Evolutionary conservation across 2,329 filamentous ascomycete genomes (phyloP).

Genomic region (Nakataea oryzae): DNA sequence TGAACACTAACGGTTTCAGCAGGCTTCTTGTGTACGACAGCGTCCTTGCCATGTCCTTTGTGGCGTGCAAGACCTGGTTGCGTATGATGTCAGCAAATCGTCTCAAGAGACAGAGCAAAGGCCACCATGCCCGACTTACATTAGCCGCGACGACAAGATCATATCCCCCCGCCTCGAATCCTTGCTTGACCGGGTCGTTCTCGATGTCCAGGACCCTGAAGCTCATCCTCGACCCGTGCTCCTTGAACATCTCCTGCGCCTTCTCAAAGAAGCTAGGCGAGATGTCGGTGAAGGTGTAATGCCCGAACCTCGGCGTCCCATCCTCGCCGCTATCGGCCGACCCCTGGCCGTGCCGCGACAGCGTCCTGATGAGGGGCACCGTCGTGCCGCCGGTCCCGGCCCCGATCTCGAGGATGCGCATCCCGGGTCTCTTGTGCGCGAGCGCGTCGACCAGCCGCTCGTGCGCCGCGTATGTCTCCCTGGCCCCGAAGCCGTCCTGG

Average conservation of each 20-base stretch:
- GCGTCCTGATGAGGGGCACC: constrained; percentile 11
- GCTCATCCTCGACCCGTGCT: constrained; percentile 13
- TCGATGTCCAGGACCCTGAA: constrained; percentile 24
- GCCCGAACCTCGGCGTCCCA: constrained; percentile 1
- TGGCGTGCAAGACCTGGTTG: constrained; percentile 20
- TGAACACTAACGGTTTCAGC: constrained; percentile 23
- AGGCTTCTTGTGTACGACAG: constrained; percentile 13
- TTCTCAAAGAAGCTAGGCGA: constrained; percentile 24
- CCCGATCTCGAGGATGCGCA: constrained; percentile 26
- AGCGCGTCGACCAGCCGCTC: constrained; percentile 8
- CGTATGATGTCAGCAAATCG: neutral
- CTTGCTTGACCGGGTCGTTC: constrained; percentile 16
- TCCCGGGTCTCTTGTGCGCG: constrained; percentile 18
- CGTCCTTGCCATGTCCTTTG: constrained; percentile 12
- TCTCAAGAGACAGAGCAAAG: neutral
- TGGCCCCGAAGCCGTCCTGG: constrained; percentile 9
- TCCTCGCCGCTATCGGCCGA: neutral
- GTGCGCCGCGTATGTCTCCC: constrained; percentile 9
- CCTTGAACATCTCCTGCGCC: constrained; percentile 15
- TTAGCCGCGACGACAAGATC: constrained; percentile 20
- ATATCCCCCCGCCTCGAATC: constrained; percentile 14
- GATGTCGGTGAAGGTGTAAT: constrained; percentile 28
- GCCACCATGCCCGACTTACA: constrained; percentile 7
- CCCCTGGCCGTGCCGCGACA: constrained; percentile 6
- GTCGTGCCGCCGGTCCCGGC: constrained; percentile 23